These are phyloP conservation scores for Aspergillus funiculosus DNA, from an alignment of 495 filamentous ascomycete genomes.

Conservation along the genomic window DNA sequence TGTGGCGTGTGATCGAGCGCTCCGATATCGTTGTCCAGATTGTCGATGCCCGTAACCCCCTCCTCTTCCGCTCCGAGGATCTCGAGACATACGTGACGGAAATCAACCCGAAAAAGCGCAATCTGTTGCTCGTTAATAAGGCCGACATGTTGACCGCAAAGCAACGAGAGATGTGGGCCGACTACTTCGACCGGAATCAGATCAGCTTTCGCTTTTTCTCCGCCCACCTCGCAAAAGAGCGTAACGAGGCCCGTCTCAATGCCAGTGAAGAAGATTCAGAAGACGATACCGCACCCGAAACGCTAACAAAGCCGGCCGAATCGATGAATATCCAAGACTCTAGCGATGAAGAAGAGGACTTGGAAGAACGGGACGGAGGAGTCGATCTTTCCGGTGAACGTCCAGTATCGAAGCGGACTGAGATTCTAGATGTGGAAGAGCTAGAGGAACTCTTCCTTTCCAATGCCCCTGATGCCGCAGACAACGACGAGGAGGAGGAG, in stretches of 20 bases:
- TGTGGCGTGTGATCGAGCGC: slow-evolving; percentile 97
- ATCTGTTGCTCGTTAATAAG: slow-evolving; percentile 94
- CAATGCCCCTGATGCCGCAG: slow-evolving; percentile 53
- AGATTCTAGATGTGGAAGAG: slow-evolving; percentile 87
- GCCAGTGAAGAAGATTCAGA: slow-evolving; percentile 44
- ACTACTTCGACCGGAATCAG: slow-evolving; percentile 72
- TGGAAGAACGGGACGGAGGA: slow-evolving; percentile 23
- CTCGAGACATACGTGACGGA: slow-evolving; percentile 92
- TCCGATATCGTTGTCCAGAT: slow-evolving; percentile 97
- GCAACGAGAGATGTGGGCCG: slow-evolving; percentile 81
- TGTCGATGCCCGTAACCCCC: slow-evolving; percentile 92
- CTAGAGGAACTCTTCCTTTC: slow-evolving; percentile 82
- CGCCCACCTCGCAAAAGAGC: slow-evolving; percentile 81
- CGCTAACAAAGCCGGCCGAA: slow-evolving; percentile 34
- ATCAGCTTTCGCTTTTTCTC: slow-evolving; percentile 97
- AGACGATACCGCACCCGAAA: slow-evolving; percentile 40
- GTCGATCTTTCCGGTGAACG: slow-evolving; percentile 20
- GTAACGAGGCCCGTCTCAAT: slow-evolving; percentile 61
- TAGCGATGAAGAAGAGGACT: slow-evolving; percentile 20
- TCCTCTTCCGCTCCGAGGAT: slow-evolving; percentile 91
- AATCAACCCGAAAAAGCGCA: slow-evolving; percentile 80
- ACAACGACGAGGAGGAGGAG: slow-evolving; percentile 32
- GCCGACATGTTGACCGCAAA: slow-evolving; percentile 95
- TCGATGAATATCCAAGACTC: slow-evolving; percentile 31
- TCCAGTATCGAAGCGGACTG: slow-evolving; percentile 48